Evolutionary conservation across 2,329 filamentous ascomycete genomes (phyloP).

Genomic region (Colletotrichum gloeosporioides): DNA sequence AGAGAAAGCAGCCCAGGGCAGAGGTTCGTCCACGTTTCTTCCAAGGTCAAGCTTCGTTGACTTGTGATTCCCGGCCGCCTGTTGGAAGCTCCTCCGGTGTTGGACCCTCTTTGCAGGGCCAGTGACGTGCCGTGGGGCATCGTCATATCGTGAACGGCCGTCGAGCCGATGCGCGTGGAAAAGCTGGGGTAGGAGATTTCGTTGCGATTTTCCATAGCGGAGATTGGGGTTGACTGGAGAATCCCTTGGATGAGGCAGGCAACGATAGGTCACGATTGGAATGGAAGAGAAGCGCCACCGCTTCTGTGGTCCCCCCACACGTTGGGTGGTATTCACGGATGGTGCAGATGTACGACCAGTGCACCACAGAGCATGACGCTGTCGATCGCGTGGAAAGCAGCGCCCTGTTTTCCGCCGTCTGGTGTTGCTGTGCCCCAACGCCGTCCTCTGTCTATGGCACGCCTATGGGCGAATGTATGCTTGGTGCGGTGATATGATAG

Average conservation of each 20-base stretch:
- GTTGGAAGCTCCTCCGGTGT: not conserved
- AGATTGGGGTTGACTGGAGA: not conserved
- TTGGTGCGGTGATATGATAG: not conserved
- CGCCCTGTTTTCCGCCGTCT: not conserved
- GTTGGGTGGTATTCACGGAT: not conserved
- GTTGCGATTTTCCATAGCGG: not conserved
- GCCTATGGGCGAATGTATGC: not conserved
- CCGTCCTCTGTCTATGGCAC: not conserved
- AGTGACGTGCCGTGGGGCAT: not conserved
- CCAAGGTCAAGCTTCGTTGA: not conserved
- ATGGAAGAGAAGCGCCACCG: slow-evolving; percentile 7
- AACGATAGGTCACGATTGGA: not conserved
- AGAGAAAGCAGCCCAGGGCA: not conserved
- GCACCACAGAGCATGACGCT: not conserved
- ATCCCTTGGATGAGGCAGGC: not conserved
- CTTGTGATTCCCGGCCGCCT: not conserved
- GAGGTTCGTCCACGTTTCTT: not conserved
- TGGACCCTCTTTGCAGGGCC: not conserved
- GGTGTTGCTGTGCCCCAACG: not conserved
- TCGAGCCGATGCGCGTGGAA: not conserved
- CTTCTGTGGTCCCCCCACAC: slow-evolving; percentile 2
- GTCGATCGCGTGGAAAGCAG: not conserved
- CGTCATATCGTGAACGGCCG: not conserved
- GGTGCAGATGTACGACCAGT: not conserved
- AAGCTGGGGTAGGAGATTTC: not conserved